These are phyloP conservation scores for Tylopilus sp. DNA, from an alignment of 1,284 basidiomycete genomes.

Conservation along the genomic window DNA sequence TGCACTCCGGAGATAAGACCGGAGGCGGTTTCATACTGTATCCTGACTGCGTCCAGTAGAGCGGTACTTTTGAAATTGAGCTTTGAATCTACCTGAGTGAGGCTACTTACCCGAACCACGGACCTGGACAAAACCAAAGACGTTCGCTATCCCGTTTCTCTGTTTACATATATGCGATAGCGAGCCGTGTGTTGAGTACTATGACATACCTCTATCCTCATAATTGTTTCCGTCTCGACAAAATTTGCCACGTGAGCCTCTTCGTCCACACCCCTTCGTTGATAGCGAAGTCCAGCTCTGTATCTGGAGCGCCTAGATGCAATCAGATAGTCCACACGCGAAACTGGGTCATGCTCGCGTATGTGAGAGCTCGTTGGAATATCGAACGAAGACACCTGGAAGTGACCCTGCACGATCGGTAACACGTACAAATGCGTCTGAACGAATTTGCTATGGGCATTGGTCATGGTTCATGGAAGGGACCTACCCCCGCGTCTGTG, in stretches of 20 bases:
- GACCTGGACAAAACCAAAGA: constrained; percentile 87
- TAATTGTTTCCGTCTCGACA: constrained; percentile 90
- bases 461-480: background rate
- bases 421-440: constrained; percentile 61
- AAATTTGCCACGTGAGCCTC: constrained; percentile 86
- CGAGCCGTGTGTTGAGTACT: background rate
- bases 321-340: constrained; percentile 62
- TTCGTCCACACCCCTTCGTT: constrained; percentile 90
- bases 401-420: constrained; percentile 76
- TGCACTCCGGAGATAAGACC: constrained; percentile 69
- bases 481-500: constrained; percentile 67
- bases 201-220: constrained; percentile 66
- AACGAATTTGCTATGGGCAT: background rate
- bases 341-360: constrained; percentile 44
- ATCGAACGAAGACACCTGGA: constrained; percentile 56
- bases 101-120: constrained; percentile 78
- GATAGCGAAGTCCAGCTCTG: constrained; percentile 93
- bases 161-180: constrained; percentile 30
- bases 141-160: constrained; percentile 69
- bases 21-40: constrained; percentile 88
- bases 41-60: constrained; percentile 87
- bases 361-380: constrained; percentile 56
- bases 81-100: constrained; percentile 4
- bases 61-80: constrained; percentile 57
- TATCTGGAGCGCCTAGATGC: constrained; percentile 88